Percentiles rank a stretch among this genome's conserved stretches.
Conservation (phyloP, 345 rosid species). For the Acer saccharum region DNA sequence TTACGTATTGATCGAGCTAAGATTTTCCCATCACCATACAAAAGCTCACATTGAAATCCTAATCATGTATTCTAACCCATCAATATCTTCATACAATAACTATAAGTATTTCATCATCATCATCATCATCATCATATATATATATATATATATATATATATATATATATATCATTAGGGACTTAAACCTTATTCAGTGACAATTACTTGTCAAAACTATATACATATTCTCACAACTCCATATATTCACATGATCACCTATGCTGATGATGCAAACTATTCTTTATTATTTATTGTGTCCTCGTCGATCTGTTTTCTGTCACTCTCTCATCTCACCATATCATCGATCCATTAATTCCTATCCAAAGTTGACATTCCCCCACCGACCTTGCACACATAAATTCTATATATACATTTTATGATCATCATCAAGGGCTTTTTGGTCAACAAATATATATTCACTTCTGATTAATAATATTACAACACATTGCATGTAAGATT, state of each 20-base stretch:
- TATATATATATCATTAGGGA: not conserved
- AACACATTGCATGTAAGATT: not conserved
- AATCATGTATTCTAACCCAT: no score
- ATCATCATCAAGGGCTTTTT: not conserved
- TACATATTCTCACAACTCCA: not conserved
- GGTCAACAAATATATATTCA: not conserved
- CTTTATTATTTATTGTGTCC: not conserved
- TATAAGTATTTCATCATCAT: not conserved
- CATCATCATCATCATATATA: no score
- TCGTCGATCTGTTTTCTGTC: no score
- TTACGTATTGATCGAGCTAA: no score
- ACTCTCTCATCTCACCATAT: slow-evolving; percentile 12
- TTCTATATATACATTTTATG: not conserved
- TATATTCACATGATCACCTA: not conserved
- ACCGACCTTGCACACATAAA: not conserved
- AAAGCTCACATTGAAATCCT: no score
- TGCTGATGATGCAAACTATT: not conserved
- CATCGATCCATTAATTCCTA: slow-evolving; percentile 5
- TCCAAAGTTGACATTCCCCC: slow-evolving; percentile 49
- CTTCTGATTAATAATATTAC: no score
- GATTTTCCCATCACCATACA: no score
- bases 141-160: no score
- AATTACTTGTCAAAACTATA: not conserved
- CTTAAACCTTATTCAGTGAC: not conserved
- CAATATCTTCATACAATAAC: no score